Evolutionary conservation across 495 filamentous ascomycete genomes (phyloP).

Genomic region (Aspergillus bridgeri): DNA sequence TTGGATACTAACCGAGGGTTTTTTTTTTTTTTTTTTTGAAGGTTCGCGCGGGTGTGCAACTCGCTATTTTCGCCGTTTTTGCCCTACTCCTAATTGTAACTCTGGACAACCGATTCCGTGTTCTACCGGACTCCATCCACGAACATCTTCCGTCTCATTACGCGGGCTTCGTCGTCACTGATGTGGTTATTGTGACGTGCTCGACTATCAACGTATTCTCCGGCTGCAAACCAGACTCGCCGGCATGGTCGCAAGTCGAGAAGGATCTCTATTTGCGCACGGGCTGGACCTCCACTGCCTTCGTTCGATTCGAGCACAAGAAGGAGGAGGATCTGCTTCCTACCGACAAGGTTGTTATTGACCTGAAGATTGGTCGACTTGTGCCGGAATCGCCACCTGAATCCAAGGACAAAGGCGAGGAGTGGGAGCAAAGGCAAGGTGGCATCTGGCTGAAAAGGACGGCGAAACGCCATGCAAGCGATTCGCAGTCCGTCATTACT

Average conservation of each 20-base stretch:
- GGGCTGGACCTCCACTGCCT: slow-evolving; percentile 73
- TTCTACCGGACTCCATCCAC: slow-evolving; percentile 79
- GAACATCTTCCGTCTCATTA: slow-evolving; percentile 79
- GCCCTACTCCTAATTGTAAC: slow-evolving; percentile 68
- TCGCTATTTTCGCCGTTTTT: slow-evolving; percentile 62
- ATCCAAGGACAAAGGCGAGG: slow-evolving; percentile 52
- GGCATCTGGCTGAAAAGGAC: slow-evolving; percentile 88
- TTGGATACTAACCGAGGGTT: slow-evolving; percentile 9
- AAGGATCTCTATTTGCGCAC: slow-evolving; percentile 86
- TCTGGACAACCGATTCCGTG: slow-evolving; percentile 76
- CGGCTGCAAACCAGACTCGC: slow-evolving; percentile 72
- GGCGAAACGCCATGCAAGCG: slow-evolving; percentile 69
- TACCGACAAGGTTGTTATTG: slow-evolving; percentile 77
- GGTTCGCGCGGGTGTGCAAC: slow-evolving; percentile 82
- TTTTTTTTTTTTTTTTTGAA: no score
- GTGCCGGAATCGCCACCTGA: slow-evolving; percentile 62
- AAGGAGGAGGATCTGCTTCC: slow-evolving; percentile 77
- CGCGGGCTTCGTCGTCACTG: slow-evolving; percentile 77
- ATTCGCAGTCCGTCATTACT: slow-evolving; percentile 74
- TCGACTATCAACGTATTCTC: slow-evolving; percentile 71
- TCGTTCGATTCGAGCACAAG: slow-evolving; percentile 80
- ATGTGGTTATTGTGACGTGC: slow-evolving; percentile 81
- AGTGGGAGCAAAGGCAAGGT: slow-evolving; percentile 76
- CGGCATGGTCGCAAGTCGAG: slow-evolving; percentile 77
- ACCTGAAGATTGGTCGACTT: slow-evolving; percentile 73